phyloP scores from a whole-genome alignment of 495 filamentous ascomycete species.

The Neurospora sp. region DNA sequence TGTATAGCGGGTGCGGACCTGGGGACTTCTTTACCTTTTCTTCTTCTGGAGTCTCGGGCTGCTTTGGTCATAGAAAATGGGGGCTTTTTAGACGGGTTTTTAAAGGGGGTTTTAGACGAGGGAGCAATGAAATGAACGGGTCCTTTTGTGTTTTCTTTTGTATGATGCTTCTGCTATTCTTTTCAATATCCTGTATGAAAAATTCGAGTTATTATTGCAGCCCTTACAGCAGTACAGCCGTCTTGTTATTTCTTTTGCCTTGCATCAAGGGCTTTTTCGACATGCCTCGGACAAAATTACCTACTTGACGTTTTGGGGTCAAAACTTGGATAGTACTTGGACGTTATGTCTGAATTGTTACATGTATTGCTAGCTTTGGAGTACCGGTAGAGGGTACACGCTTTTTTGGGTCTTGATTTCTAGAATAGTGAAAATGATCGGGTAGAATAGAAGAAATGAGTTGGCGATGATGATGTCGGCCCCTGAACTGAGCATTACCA shows the following conservation, averaged over 20 bases:
- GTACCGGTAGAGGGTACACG: background rate
- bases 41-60: conserved; percentile 11
- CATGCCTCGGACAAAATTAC: background rate
- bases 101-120: background rate
- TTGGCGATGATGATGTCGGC: background rate
- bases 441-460: background rate
- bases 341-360: background rate
- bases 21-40: conserved; percentile 1
- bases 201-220: background rate
- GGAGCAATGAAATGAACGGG: background rate
- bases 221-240: background rate
- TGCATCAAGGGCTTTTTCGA: background rate
- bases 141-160: background rate
- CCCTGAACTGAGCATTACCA: background rate
- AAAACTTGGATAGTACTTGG: background rate
- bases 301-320: background rate
- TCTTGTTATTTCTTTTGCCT: background rate
- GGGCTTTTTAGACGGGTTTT: background rate
- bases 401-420: background rate
- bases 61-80: conserved; percentile 1
- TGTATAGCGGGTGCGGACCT: conserved; percentile 1
- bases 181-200: background rate
- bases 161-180: background rate
- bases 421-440: background rate
- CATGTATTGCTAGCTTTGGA: background rate